phyloP scores from a whole-genome alignment of 345 rosid genomes.

The Rhodamnia rubescens region DNA sequence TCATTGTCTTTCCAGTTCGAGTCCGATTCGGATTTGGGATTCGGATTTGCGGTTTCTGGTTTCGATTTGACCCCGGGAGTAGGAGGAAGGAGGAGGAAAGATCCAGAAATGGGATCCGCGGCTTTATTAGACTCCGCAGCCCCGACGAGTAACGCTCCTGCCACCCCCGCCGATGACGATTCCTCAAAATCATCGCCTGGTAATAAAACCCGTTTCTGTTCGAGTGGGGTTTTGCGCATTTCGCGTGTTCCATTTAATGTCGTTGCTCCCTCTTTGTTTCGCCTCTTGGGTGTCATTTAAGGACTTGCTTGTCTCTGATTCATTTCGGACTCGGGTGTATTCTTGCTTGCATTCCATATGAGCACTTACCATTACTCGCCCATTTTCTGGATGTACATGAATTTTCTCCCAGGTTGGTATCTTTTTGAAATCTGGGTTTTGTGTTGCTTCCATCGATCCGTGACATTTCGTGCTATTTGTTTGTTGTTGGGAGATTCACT shows the following conservation, averaged over 20 bases:
- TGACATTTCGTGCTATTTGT: neutral
- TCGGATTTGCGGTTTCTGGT: neutral
- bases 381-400: neutral
- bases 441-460: neutral
- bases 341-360: neutral
- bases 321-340: neutral
- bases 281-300: neutral
- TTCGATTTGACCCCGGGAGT: neutral
- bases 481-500: neutral
- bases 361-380: neutral
- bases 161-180: neutral
- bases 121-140: conserved; percentile 3
- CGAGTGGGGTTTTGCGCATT: neutral
- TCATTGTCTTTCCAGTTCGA: neutral
- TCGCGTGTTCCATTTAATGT: neutral
- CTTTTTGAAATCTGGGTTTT: neutral
- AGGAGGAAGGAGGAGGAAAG: neutral
- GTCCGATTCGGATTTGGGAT: neutral
- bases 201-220: neutral
- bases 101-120: conserved; percentile 9
- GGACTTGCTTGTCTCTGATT: neutral
- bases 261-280: neutral
- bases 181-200: neutral
- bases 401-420: neutral
- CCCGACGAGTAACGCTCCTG: neutral